Percentiles rank a stretch among this genome's conserved stretches.
phyloP scores from a whole-genome alignment of 2,329 filamentous ascomycete genomes.

The Beauveria scarabaeidicola region DNA sequence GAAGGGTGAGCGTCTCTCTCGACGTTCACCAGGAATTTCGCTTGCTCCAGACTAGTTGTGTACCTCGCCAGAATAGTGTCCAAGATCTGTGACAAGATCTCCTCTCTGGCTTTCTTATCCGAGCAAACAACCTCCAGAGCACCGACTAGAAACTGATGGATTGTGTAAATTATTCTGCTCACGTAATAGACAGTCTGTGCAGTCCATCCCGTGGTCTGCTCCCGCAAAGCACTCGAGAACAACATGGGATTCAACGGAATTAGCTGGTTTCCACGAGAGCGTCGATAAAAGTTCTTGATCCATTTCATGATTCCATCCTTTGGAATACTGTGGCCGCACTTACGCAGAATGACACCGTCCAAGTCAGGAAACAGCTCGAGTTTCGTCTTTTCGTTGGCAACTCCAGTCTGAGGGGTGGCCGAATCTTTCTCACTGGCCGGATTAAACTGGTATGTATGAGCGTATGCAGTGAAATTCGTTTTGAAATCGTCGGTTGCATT shows the following conservation, averaged over 20 bases:
- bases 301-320: conserved; percentile 16
- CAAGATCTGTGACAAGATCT: conserved; percentile 18
- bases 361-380: conserved; percentile 6
- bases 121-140: conserved; percentile 17
- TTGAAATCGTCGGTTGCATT: conserved; percentile 16
- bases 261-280: conserved; percentile 20
- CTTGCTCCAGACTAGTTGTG: conserved; percentile 16
- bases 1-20: conserved; percentile 22
- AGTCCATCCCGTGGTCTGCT: conserved; percentile 25
- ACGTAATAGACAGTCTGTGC: conserved; percentile 20
- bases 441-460: conserved; percentile 15
- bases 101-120: conserved; percentile 12
- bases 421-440: neutral
- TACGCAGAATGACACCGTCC: neutral
- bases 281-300: conserved; percentile 17
- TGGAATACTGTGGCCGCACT: neutral
- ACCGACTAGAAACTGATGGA: conserved; percentile 22
- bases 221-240: conserved; percentile 16
- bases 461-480: neutral
- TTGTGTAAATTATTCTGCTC: conserved; percentile 18
- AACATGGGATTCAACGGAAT: conserved; percentile 16
- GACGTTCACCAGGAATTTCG: conserved; percentile 18
- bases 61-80: conserved; percentile 19
- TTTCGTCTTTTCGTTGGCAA: neutral
- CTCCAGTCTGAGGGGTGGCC: too few relatives aligned